These are phyloP conservation scores for Endocladia muricata DNA, from an alignment of 31 red algal genomes.

Conservation along the genomic window DNA sequence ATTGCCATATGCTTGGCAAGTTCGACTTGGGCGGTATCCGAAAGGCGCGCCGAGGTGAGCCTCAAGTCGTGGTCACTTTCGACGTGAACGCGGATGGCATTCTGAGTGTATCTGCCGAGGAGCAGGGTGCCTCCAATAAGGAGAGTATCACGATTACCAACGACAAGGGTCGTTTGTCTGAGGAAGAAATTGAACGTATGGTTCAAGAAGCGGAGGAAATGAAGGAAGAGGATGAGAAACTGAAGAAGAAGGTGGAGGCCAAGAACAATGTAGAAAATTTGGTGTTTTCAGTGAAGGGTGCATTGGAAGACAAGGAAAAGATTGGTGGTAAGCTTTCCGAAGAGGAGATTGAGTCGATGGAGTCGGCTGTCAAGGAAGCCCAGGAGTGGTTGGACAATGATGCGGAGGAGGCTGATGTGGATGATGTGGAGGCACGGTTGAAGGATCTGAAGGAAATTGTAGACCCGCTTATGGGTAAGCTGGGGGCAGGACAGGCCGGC, in stretches of 20 bases:
- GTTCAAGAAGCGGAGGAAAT: constrained; percentile 96
- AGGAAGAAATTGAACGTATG: constrained; percentile 99
- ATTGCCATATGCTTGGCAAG: constrained; percentile 88
- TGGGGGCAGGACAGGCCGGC: constrained; percentile 41
- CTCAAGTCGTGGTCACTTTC: constrained; percentile 97
- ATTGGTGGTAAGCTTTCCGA: constrained; percentile 56
- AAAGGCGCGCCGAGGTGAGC: constrained; percentile 85
- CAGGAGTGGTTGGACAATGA: constrained; percentile 84
- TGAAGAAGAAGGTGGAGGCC: constrained; percentile 90
- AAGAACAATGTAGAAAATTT: constrained; percentile 85
- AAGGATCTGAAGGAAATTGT: constrained; percentile 89
- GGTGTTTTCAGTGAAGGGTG: constrained; percentile 73
- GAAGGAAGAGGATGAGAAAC: constrained; percentile 84
- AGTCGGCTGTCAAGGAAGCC: constrained; percentile 78
- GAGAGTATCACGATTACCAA: constrained; percentile 94
- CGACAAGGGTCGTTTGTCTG: constrained; percentile 91
- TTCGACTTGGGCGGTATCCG: constrained; percentile 95
- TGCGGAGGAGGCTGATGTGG: constrained; percentile 76
- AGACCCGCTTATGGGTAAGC: constrained; percentile 85
- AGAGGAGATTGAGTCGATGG: constrained; percentile 70
- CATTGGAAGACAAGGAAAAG: constrained; percentile 86
- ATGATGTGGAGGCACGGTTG: constrained; percentile 81
- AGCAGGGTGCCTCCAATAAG: constrained; percentile 85
- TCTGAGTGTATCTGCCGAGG: constrained; percentile 87
- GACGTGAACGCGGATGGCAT: constrained; percentile 94